Base-by-base conservation (phyloP, 352 stramenopile species). In the Thalassiosira hispida region DNA sequence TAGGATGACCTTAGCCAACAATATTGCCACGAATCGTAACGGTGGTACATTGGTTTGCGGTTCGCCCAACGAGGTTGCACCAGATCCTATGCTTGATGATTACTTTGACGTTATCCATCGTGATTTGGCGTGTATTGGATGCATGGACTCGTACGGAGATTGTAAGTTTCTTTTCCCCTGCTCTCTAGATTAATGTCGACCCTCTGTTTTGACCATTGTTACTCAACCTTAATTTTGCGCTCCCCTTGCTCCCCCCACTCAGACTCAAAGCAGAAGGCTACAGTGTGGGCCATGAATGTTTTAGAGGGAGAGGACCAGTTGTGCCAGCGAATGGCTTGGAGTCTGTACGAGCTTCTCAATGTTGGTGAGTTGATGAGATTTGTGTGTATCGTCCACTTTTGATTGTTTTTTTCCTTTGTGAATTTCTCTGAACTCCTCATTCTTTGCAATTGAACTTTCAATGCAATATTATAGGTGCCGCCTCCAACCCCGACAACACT, bases 241-340 rank as follows among this genome's bases (percentile, higher is more conserved):
- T 5, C 35, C 5, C 5, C 35, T 12, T 42, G 35, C 12, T 42
- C 5, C 35, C n/a, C n/a, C n/a, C n/a, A n/a, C n/a, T n/a, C n/a
- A n/a, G n/a, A n/a, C 8, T 38, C 31, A n/a, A 72, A 84, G 27
- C 80, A 87, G 66, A 87, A 87, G 66, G 57, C 57, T 6, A 83
- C 68, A 38, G 80, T 87, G 27, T 87, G 75, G 80, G 35, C 71
- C 1, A 72, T 81, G 53, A 82, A 89, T 57, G 83, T 67, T 20
- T 31, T 92, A 0, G 57, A 81, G 22, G 84, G 65, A 5, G 77
- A 80, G 59, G 88, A 93, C 73, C 87, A 91, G 72, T 77, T 93
- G 7, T 81, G 85, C 33, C 85, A 92, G 57, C 71, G 86, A 8
- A 86, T 92, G 64, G 78, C 80, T 6, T 87, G 74, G 71, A 77